These are phyloP conservation scores for Exophiala aquamarina DNA, from an alignment of 2,329 filamentous ascomycete genomes.

Conservation along the genomic window DNA sequence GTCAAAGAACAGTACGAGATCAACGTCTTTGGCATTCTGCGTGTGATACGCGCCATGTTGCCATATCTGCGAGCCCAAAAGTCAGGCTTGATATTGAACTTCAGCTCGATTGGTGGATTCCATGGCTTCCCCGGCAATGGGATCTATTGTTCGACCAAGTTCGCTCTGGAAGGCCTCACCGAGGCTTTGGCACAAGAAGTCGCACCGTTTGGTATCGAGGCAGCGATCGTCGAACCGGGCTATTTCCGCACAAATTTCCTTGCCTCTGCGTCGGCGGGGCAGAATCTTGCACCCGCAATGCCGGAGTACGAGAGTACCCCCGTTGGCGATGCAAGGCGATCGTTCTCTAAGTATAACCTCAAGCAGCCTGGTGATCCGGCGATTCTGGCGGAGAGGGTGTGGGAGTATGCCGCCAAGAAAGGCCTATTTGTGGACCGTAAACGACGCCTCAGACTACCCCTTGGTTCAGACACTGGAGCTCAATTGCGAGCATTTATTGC, in stretches of 20 bases:
- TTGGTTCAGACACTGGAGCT: constrained; percentile 1
- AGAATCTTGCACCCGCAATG: neutral
- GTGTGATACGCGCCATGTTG: constrained; percentile 34
- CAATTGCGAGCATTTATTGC: neutral
- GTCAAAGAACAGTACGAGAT: constrained; percentile 33
- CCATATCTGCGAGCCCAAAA: constrained; percentile 34
- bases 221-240: constrained; percentile 40
- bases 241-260: constrained; percentile 56
- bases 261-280: constrained; percentile 24
- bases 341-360: neutral
- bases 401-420: constrained; percentile 1
- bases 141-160: constrained; percentile 38
- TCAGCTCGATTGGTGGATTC: constrained; percentile 35
- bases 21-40: constrained; percentile 35
- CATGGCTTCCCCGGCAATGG: constrained; percentile 26
- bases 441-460: neutral
- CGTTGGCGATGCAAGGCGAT: neutral
- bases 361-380: neutral
- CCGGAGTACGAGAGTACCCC: neutral
- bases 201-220: constrained; percentile 31
- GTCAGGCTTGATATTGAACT: constrained; percentile 35
- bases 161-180: constrained; percentile 27
- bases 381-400: neutral
- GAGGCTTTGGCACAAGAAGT: constrained; percentile 31
- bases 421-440: neutral